These are phyloP conservation scores for Aspergillus persii DNA, from an alignment of 2,329 filamentous ascomycete genomes.

Conservation along the genomic window DNA sequence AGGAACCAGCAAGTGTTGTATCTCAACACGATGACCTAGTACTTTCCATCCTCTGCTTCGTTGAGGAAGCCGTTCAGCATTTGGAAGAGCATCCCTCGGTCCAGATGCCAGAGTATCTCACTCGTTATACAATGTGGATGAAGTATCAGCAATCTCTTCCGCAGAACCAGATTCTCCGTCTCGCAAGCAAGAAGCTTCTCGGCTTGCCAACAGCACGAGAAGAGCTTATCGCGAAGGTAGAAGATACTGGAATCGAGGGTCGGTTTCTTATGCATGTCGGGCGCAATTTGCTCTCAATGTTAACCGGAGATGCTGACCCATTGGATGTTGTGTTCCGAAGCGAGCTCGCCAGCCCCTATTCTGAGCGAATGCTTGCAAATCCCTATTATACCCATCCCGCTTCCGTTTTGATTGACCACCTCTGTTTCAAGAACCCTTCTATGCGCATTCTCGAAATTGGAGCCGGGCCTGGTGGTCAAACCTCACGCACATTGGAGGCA, in stretches of 20 bases:
- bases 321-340: neutral
- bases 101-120: neutral
- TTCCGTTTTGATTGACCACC: constrained; percentile 1
- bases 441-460: constrained; percentile 7
- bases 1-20: neutral
- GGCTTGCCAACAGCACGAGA: neutral
- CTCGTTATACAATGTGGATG: neutral
- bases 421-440: constrained; percentile 7
- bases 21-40: neutral
- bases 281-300: neutral
- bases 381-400: constrained; percentile 1
- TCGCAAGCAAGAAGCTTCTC: neutral
- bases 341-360: neutral
- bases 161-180: no score
- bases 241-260: neutral
- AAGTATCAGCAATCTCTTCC: neutral
- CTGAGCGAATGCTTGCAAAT: constrained; percentile 1
- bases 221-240: neutral
- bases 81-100: neutral
- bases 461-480: neutral
- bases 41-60: neutral
- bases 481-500: neutral
- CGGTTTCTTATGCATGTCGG: constrained; percentile 1
- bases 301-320: neutral
- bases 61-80: neutral